Percentiles rank a stretch among this genome's conserved stretches.
These are phyloP conservation scores for Marasmius fiardii DNA, from an alignment of 1,284 basidiomycete genomes.

Conservation along the genomic window DNA sequence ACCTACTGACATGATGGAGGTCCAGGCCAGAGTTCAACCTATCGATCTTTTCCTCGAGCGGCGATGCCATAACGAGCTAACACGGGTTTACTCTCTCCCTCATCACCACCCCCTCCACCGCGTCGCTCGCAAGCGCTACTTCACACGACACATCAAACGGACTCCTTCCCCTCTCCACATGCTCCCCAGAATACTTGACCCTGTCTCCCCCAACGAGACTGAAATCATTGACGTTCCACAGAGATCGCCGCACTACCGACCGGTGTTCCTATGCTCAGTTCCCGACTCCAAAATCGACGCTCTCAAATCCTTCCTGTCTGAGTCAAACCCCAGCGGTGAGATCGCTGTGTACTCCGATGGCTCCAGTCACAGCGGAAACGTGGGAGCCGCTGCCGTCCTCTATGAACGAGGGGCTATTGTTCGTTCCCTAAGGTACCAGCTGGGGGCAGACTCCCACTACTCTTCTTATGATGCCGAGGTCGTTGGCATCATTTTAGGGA, in stretches of 20 bases:
- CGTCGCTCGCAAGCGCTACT: not conserved
- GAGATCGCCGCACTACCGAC: conserved; percentile 4
- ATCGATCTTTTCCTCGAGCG: conserved; percentile 18
- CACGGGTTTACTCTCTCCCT: conserved; percentile 19
- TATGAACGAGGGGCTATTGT: not conserved
- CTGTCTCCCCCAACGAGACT: conserved; percentile 3
- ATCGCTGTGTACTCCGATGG: conserved; percentile 25
- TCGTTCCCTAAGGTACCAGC: conserved; percentile 8
- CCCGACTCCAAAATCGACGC: not conserved
- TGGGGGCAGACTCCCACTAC: conserved; percentile 17
- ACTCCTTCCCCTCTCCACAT: conserved; percentile 12
- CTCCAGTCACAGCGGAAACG: conserved; percentile 15
- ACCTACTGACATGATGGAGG: conserved; percentile 21
- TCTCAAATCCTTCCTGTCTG: not conserved
- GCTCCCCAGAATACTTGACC: conserved; percentile 5
- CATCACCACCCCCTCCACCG: conserved; percentile 14
- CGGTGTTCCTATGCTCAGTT: not conserved
- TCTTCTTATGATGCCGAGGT: conserved; percentile 23
- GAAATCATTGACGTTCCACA: conserved; percentile 19
- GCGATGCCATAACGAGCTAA: conserved; percentile 13
- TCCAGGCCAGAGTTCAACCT: conserved; percentile 21
- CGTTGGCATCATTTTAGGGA: conserved; percentile 20
- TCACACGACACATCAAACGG: not conserved
- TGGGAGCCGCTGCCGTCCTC: conserved; percentile 24
- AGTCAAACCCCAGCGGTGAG: too few relatives aligned